Evolutionary conservation across 129 eudicot species (phyloP).

Genomic region (Glebionis coronaria): DNA sequence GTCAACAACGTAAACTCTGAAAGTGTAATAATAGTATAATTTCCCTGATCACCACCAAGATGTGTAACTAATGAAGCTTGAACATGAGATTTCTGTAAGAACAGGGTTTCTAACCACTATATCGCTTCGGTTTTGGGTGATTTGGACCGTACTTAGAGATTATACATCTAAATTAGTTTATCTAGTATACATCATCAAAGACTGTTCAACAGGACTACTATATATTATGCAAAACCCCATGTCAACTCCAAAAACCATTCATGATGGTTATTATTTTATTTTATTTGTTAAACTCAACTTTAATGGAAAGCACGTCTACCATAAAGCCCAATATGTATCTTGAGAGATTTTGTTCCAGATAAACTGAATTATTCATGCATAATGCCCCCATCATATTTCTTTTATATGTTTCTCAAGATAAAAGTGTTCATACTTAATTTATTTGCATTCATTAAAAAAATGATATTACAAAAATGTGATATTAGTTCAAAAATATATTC

Average conservation of each 20-base stretch:
- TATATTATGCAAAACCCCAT: background rate
- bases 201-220: background rate
- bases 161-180: background rate
- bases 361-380: background rate
- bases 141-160: too few relatives aligned
- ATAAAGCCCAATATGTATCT: constrained; percentile 3
- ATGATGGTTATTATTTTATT: constrained; percentile 1
- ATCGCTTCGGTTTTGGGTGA: too few relatives aligned
- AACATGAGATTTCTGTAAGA: too few relatives aligned
- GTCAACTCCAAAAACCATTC: constrained; percentile 6
- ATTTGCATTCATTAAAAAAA: too few relatives aligned
- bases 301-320: constrained; percentile 28
- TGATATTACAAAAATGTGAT: too few relatives aligned
- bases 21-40: background rate
- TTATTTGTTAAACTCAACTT: constrained; percentile 13
- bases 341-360: background rate
- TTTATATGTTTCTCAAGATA: background rate
- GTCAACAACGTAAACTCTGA: background rate
- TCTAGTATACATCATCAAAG: background rate
- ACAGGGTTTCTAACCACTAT: too few relatives aligned
- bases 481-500: too few relatives aligned
- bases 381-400: background rate
- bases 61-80: too few relatives aligned
- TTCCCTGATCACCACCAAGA: background rate
- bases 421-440: too few relatives aligned